phyloP scores from a whole-genome alignment of 2,329 filamentous ascomycete species.

The Aspergillus intermedius region DNA sequence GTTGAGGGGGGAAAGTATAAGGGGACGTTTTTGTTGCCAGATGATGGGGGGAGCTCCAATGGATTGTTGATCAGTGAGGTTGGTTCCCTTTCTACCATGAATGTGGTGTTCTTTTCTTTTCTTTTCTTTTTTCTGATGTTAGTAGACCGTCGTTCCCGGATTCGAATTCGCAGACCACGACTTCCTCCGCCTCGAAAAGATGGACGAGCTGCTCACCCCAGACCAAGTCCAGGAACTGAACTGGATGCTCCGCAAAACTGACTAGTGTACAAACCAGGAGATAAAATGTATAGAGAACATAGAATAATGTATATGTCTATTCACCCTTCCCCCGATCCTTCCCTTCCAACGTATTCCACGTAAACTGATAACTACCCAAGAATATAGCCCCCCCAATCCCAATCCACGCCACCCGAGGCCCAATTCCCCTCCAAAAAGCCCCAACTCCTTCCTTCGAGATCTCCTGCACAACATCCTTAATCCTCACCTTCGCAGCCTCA shows the following conservation, averaged over 20 bases:
- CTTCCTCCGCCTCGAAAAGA: conserved; percentile 50
- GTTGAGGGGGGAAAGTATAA: conserved; percentile 65
- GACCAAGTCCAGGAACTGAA: conserved; percentile 45
- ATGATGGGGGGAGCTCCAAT: conserved; percentile 34
- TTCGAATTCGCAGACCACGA: conserved; percentile 64
- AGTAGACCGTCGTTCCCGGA: conserved; percentile 56
- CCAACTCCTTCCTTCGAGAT: conserved; percentile 52
- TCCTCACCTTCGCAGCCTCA: conserved; percentile 27
- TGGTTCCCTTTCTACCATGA: conserved; percentile 8
- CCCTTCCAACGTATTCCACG: conserved; percentile 63
- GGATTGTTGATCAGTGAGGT: conserved; percentile 60
- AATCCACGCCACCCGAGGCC: conserved; percentile 88
- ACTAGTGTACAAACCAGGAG: not conserved
- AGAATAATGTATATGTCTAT: not conserved
- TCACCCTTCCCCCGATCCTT: conserved; percentile 8
- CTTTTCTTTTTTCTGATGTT: not conserved
- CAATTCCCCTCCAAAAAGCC: conserved; percentile 50
- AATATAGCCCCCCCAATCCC: conserved; percentile 92
- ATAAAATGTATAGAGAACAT: not conserved
- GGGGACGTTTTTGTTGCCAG: conserved; percentile 53
- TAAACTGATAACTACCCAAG: conserved; percentile 86
- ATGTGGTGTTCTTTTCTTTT: not conserved
- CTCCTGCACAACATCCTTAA: conserved; percentile 50
- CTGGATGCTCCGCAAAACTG: conserved; percentile 20
- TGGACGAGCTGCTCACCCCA: conserved; percentile 48